Percentiles rank a stretch among this genome's conserved stretches.
phyloP scores from a whole-genome alignment of 768 basidiomycete species.

The Lactarius vividus region DNA sequence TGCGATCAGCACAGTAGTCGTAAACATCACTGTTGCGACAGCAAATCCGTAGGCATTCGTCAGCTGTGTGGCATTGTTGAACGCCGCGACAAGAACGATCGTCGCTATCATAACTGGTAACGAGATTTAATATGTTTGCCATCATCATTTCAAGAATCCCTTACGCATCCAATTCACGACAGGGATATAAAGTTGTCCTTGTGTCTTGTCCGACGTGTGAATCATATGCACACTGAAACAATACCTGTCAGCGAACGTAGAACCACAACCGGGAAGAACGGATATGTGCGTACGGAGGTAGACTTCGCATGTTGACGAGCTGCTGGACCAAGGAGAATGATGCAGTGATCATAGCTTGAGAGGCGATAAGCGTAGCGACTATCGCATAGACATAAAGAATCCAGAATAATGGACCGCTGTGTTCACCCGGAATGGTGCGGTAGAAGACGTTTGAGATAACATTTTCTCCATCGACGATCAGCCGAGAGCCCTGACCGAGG shows the following conservation, averaged over 20 bases:
- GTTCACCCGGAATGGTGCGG: constrained; percentile 56
- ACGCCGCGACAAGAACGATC: constrained; percentile 56
- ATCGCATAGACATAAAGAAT: constrained; percentile 62
- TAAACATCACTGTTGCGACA: constrained; percentile 64
- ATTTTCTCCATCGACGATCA: constrained; percentile 49
- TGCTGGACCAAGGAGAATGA: constrained; percentile 64
- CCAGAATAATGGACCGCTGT: constrained; percentile 58
- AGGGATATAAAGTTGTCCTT: constrained; percentile 68
- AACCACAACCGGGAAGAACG: neutral
- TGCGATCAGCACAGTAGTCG: constrained; percentile 54
- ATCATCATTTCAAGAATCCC: constrained; percentile 17
- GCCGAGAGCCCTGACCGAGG: constrained; percentile 66
- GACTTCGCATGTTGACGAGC: constrained; percentile 56
- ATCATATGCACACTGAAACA: constrained; percentile 44
- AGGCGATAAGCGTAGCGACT: constrained; percentile 63
- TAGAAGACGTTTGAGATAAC: constrained; percentile 62
- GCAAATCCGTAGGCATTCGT: constrained; percentile 63
- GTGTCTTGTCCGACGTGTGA: constrained; percentile 59
- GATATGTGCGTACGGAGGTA: constrained; percentile 42
- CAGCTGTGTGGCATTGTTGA: constrained; percentile 51
- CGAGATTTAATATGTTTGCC: neutral
- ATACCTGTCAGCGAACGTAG: neutral
- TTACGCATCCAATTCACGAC: constrained; percentile 53
- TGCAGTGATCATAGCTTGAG: constrained; percentile 68
- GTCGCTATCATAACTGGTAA: constrained; percentile 46